Conservation (phyloP, 169 alveolate species). For the Eimeria maxima region DNA sequence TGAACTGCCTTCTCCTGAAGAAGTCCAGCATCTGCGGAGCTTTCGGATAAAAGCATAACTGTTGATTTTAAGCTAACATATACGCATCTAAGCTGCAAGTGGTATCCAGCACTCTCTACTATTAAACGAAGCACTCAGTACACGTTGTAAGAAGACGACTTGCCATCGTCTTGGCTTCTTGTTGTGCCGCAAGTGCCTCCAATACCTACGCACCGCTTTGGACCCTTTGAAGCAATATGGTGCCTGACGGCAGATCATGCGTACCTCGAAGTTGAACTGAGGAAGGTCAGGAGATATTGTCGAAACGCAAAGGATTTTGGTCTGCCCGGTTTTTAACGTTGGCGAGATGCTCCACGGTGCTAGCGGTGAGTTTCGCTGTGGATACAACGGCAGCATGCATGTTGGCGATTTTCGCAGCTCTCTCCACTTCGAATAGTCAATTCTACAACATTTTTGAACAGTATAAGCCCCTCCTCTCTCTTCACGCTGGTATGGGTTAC, state of each 20-base stretch:
- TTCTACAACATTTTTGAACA: not conserved
- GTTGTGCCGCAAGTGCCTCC: not conserved
- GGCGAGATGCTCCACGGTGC: conserved; percentile 17
- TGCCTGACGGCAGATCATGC: not conserved
- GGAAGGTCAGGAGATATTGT: conserved; percentile 11
- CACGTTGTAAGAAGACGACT: not conserved
- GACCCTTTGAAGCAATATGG: not conserved
- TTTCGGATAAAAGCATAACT: not conserved
- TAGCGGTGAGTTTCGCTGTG: not conserved
- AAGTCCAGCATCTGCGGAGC: conserved; percentile 26
- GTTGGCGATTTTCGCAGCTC: not conserved
- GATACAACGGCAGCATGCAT: not conserved
- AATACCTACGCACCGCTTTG: not conserved
- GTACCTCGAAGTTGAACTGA: conserved; percentile 41
- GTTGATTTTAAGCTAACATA: not conserved
- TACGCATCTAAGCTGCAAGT: not conserved
- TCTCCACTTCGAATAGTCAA: not conserved
- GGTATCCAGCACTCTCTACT: not conserved
- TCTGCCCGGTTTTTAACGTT: not conserved
- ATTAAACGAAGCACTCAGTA: not conserved
- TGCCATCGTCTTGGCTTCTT: not conserved
- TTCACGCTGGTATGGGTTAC: not conserved
- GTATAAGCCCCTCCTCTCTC: not conserved
- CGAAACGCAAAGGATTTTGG: conserved; percentile 25
- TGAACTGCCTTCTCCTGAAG: conserved; percentile 65